phyloP scores from a whole-genome alignment of 2,329 filamentous ascomycete species.

The Neurospora sp. region DNA sequence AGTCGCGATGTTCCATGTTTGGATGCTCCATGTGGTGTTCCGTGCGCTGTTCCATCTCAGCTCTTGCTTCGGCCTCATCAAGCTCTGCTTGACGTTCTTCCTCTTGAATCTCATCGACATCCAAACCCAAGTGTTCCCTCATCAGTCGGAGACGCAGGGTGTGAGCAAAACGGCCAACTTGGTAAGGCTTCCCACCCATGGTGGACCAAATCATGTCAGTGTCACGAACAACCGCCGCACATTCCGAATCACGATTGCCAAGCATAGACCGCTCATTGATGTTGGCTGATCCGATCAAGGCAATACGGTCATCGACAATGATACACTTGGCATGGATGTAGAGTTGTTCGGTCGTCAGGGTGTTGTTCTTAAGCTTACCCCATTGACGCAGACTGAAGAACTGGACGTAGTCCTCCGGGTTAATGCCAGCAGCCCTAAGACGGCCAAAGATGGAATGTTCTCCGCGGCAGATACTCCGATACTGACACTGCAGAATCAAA shows the following conservation, averaged over 20 bases:
- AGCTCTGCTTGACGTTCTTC: constrained; percentile 62
- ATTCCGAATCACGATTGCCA: constrained; percentile 83
- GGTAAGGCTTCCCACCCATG: constrained; percentile 84
- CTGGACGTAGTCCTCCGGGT: constrained; percentile 89
- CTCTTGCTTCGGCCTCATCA: constrained; percentile 45
- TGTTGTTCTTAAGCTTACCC: constrained; percentile 78
- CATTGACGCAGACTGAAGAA: constrained; percentile 90
- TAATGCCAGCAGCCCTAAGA: constrained; percentile 68
- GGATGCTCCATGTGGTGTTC: not conserved
- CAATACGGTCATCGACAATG: constrained; percentile 87
- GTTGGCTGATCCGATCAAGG: constrained; percentile 92
- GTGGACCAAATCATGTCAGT: constrained; percentile 85
- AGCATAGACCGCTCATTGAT: constrained; percentile 98
- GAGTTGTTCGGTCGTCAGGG: constrained; percentile 85
- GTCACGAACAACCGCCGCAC: constrained; percentile 82
- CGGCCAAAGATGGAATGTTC: constrained; percentile 87
- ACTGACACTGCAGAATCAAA: constrained; percentile 95
- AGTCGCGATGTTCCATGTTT: constrained; percentile 34
- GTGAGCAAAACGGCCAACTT: constrained; percentile 86
- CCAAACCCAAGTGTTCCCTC: constrained; percentile 92
- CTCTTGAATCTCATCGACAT: constrained; percentile 84
- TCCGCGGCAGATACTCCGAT: constrained; percentile 88
- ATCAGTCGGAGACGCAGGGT: constrained; percentile 87
- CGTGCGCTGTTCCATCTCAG: constrained; percentile 40
- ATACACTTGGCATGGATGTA: constrained; percentile 98